Conservation (phyloP, 1,284 basidiomycete genomes). For the Schizopora paradoxa region DNA sequence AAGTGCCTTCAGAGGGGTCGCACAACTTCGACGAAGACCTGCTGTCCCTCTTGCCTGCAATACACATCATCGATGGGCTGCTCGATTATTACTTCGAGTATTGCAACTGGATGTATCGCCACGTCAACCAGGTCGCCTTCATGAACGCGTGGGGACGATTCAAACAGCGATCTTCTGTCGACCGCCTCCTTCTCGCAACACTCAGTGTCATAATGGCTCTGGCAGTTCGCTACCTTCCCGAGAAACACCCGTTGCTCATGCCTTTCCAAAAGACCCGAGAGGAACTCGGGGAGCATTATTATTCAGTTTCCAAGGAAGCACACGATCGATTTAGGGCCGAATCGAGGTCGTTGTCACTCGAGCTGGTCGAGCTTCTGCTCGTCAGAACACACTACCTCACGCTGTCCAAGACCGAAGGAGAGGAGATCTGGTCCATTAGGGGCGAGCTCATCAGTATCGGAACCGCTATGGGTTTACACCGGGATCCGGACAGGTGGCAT, state of each 20-base stretch:
- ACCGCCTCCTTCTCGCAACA: constrained; percentile 64
- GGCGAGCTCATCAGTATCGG: constrained; percentile 68
- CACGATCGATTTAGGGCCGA: constrained; percentile 59
- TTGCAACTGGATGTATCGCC: constrained; percentile 79
- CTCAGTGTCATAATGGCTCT: constrained; percentile 67
- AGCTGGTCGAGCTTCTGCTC: constrained; percentile 68
- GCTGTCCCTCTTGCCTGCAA: constrained; percentile 55
- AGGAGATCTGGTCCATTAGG: constrained; percentile 70
- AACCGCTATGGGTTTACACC: constrained; percentile 75
- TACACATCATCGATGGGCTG: constrained; percentile 64
- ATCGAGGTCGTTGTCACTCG: constrained; percentile 59
- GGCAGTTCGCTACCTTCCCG: constrained; percentile 64
- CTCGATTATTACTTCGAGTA: constrained; percentile 74
- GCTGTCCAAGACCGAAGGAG: constrained; percentile 65
- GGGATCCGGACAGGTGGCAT: constrained; percentile 69
- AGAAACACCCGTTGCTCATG: constrained; percentile 49
- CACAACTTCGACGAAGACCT: constrained; percentile 68
- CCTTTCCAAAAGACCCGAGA: constrained; percentile 32
- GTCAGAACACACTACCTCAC: constrained; percentile 65
- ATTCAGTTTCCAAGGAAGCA: constrained; percentile 60
- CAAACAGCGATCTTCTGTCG: constrained; percentile 56
- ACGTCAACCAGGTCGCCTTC: constrained; percentile 61
- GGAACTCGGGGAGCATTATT: constrained; percentile 57
- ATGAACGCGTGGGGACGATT: constrained; percentile 62
- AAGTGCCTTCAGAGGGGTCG: constrained; percentile 20